These are phyloP conservation scores for Xerocomellus intermedius DNA, from an alignment of 768 basidiomycete species.

Conservation along the genomic window DNA sequence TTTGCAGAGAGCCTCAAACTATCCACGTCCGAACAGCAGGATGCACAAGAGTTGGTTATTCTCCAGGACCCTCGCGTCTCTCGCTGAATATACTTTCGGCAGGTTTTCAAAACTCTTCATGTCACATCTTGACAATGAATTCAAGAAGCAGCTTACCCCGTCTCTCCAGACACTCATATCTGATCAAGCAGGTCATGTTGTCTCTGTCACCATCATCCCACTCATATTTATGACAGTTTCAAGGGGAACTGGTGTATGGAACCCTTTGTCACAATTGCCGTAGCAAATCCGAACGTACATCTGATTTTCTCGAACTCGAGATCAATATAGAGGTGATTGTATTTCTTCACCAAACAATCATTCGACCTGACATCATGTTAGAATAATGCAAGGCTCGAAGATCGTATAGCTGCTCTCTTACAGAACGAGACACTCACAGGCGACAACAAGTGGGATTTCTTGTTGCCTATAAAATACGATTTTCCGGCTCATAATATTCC, in stretches of 20 bases:
- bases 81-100: constrained; percentile 6
- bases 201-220: not conserved
- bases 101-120: constrained; percentile 97
- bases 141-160: constrained; percentile 72
- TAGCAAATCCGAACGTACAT: constrained; percentile 61
- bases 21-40: constrained; percentile 86
- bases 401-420: constrained; percentile 63
- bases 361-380: constrained; percentile 27
- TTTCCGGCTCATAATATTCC: not conserved
- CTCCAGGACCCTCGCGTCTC: not conserved
- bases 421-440: constrained; percentile 72
- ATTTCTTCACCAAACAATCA: not conserved
- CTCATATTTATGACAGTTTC: constrained; percentile 55
- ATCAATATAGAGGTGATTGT: constrained; percentile 67
- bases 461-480: not conserved
- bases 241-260: constrained; percentile 79
- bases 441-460: constrained; percentile 67
- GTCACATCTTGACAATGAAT: constrained; percentile 83
- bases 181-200: constrained; percentile 53
- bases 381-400: constrained; percentile 73
- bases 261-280: constrained; percentile 75
- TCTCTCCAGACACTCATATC: constrained; percentile 66
- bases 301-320: constrained; percentile 87
- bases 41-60: constrained; percentile 84
- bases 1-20: constrained; percentile 84